Percentiles rank a stretch among this genome's conserved stretches.
These are phyloP conservation scores for Tuber melanosporum DNA, from an alignment of 495 filamentous ascomycete species.

Conservation along the genomic window DNA sequence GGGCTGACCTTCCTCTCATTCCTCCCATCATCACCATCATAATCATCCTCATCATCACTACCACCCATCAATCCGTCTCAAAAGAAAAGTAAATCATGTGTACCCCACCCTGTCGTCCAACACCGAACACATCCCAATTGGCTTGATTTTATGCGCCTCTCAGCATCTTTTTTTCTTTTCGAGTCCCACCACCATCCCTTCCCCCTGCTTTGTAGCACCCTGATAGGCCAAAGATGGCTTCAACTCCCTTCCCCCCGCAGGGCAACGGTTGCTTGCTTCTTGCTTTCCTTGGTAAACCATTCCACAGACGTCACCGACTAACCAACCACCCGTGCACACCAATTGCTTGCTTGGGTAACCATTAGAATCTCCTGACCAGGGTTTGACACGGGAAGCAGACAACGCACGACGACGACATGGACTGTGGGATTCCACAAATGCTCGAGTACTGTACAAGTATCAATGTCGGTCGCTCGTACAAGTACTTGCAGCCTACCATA, in stretches of 20 bases:
- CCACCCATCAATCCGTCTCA: background rate
- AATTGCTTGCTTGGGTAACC: conserved; percentile 13
- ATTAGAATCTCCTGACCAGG: background rate
- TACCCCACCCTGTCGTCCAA: conserved; percentile 15
- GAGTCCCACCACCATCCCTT: background rate
- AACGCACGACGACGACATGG: background rate
- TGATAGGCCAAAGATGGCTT: conserved; percentile 7
- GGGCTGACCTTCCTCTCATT: conserved; percentile 8
- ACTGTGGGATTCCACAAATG: background rate
- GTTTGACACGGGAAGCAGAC: background rate
- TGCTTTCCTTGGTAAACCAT: conserved; percentile 3
- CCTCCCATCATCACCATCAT: background rate
- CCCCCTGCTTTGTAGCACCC: conserved; percentile 15
- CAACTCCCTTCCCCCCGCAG: conserved; percentile 12
- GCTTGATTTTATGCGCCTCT: background rate
- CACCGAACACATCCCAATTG: background rate
- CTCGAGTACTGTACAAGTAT: background rate
- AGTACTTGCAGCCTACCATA: background rate
- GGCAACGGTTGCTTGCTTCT: conserved; percentile 22
- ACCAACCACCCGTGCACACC: conserved; percentile 17
- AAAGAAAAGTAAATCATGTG: conserved; percentile 35
- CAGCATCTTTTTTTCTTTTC: background rate
- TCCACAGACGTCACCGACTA: conserved; percentile 27
- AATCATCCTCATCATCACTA: background rate
- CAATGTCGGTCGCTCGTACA: background rate